Evolutionary conservation across 257 asterid species (phyloP), one percentile per base, ranked within the genome.

Genomic region (Primulina huaijiensis): DNA sequence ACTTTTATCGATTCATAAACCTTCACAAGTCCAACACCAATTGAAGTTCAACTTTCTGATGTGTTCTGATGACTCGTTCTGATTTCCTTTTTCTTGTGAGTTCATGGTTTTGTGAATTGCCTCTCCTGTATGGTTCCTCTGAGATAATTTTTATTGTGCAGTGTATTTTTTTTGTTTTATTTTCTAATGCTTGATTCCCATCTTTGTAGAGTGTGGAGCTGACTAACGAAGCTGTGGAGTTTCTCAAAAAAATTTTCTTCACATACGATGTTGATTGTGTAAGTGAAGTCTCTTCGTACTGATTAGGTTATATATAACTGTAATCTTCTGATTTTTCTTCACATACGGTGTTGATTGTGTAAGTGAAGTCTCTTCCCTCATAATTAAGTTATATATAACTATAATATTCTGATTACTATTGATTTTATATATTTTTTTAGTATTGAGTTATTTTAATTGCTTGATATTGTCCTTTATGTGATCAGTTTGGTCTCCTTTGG

Each of bases 131-230:
- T 57, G 52, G 53, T n/a, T 50, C 25, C 25, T 4, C 20, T 50
- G 21, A 50, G 8, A 6, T 50, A 50, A 50, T 4, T 10, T 43
- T 43, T 43, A 3, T 16, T 53, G 68, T 50, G 40, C 34, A 56
- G 64, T 20, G 33, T 27, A 27, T n/a, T 8, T 43, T 59, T 27
- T 65, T 62, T 68, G 27, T 72, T 40, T 37, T n/a, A 58, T 53
- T 55, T 64, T 40, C 66, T 59, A 65, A 82, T 72, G 34, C 67
- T 68, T 17, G 61, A 43, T 77, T 78, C 65, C 76, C 75, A 21
- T 77, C 71, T 82, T 55, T 79, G 79, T 64, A 94, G 99, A 94
- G 95, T 62, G 95, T 86, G 80, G 99, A 94, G 95, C 87, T 94
- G 65, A 84, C 95, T 67, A 82, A 72, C 78, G 99, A 91, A 65